Base-by-base conservation (phyloP, 371 early-diverging fungal species). In the Syncephalis fuscata region DNA sequence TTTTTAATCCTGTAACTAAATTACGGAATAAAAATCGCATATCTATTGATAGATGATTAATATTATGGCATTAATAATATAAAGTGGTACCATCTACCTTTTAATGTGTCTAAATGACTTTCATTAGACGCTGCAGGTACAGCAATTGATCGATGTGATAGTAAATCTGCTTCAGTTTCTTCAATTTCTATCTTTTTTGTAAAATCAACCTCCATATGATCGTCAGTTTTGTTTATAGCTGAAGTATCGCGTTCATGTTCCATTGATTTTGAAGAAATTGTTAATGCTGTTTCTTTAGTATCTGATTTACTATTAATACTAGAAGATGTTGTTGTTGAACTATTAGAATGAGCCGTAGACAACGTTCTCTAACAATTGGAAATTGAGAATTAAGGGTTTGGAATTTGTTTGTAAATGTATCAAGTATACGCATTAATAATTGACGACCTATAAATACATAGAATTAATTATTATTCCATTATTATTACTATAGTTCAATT, bases 1-100 rank as follows among this genome's bases (percentile, higher is more conserved):
- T 82, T 51, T 89, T 92, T 48, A 92, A 53, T 17, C 92, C 92
- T 45, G 77, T 73, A 10, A 92, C 81, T 45, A 95, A 56, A 46
- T 76, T 88, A 58, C 81, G 86, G 58, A 95, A 80, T 43, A 90
- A 58, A 54, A 88, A 80, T 40, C 88, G 67, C 26, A 71, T 73
- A 47, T 79, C 79, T 70, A 57, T 1, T 42, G 11, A 36, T 26
- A 23, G 10, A 2, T 8, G 38, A 32, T 5, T 11, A 42, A 5
- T 14, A 47, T 23, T 20, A 1, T 0, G 15, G 15, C 16, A 32
- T 16, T 15, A 41, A 23, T 11, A 16, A 16, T 46, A 25, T 26
- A 26, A 22, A 46, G 23, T 15, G 11, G 16, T 26, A 16, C 9
- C 24, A 46, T 14, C 16, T 23, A 46, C 46, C 46, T 25, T 46